phyloP scores from a whole-genome alignment of 2,329 filamentous ascomycete species.

The Metarhizium rileyi region DNA sequence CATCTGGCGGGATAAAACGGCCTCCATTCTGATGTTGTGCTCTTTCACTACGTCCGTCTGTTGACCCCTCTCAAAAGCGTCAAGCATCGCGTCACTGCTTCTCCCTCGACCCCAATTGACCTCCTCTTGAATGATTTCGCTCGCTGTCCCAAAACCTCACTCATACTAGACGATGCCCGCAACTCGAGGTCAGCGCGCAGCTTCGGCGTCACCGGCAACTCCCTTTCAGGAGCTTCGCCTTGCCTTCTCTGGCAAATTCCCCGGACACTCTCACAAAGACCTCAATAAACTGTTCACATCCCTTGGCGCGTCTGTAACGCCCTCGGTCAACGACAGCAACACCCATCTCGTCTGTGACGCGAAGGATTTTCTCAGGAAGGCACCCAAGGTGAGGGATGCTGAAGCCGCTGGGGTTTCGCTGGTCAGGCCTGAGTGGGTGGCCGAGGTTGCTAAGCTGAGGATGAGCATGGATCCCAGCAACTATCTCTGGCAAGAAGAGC shows the following conservation, averaged over 20 bases:
- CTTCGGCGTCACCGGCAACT: conserved; percentile 7
- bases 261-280: conserved; percentile 39
- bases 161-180: not conserved
- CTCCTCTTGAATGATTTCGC: not conserved
- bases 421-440: conserved; percentile 52
- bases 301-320: conserved; percentile 40
- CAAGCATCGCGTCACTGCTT: not conserved
- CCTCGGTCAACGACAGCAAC: conserved; percentile 37
- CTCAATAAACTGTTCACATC: conserved; percentile 35
- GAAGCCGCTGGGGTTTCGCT: conserved; percentile 39
- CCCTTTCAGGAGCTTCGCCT: conserved; percentile 41
- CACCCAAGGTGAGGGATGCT: conserved; percentile 42
- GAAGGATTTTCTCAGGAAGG: conserved; percentile 38
- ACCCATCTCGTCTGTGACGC: conserved; percentile 50
- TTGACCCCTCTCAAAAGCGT: too few species aligned
- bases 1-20: not conserved
- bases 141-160: not conserved
- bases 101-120: not conserved
- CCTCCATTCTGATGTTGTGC: not conserved
- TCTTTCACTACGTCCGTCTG: not conserved
- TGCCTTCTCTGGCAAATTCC: conserved; percentile 51
- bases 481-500: conserved; percentile 14
- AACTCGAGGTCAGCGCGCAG: conserved; percentile 4
- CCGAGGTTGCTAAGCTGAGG: conserved; percentile 35
- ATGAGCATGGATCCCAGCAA: conserved; percentile 15